Percentiles rank a stretch among this genome's conserved stretches.
phyloP scores from a whole-genome alignment of 805 yeast genomes.

The Saturnispora silvae region DNA sequence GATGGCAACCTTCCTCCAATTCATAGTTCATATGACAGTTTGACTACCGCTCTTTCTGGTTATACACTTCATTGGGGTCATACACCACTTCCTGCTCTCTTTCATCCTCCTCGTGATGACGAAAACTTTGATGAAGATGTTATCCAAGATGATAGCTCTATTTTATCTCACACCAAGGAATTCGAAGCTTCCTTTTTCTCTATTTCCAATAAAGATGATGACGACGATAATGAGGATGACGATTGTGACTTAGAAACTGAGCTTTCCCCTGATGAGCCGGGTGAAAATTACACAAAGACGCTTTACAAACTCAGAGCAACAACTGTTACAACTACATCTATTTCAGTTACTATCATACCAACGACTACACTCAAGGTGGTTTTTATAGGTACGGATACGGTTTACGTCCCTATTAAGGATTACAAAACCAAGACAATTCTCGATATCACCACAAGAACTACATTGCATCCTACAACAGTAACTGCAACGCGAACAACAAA shows the following conservation, averaged over 20 bases:
- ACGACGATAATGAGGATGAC: neutral
- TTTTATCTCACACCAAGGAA: too few relatives aligned
- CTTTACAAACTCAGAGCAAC: slow-evolving; percentile 1
- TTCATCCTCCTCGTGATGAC: too few relatives aligned
- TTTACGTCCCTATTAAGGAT: neutral
- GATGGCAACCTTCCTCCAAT: neutral
- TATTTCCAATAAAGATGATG: too few relatives aligned
- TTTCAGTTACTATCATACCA: neutral
- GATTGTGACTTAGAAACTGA: neutral
- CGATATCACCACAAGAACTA: neutral
- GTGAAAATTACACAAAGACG: too few relatives aligned
- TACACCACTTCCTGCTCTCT: neutral
- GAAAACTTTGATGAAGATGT: too few relatives aligned
- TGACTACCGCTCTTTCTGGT: neutral
- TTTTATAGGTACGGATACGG: neutral
- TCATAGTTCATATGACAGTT: neutral
- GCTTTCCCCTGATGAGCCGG: neutral
- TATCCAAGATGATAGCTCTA: too few relatives aligned
- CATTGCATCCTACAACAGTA: neutral
- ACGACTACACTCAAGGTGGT: neutral
- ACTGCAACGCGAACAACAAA: neutral
- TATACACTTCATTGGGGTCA: neutral
- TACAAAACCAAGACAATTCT: neutral
- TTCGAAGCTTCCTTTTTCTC: too few relatives aligned
- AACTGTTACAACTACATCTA: neutral